Conservation (phyloP, 805 yeast genomes). For the Lipomyces spencermartinsiae region DNA sequence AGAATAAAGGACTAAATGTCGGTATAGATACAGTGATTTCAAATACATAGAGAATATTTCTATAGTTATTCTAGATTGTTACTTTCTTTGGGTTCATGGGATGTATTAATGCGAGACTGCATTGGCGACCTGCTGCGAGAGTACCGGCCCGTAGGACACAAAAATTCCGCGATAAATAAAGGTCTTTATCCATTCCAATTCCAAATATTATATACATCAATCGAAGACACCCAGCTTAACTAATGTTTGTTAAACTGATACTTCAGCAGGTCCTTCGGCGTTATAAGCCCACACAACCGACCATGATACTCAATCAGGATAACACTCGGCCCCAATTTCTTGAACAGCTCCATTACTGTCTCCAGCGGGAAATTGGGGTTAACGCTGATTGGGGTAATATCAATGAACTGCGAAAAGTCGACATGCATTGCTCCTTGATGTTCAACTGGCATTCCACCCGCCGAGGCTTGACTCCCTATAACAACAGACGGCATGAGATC, state of each 20-base stretch:
- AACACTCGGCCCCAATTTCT: constrained; percentile 78
- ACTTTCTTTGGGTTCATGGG: not conserved
- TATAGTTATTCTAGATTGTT: not conserved
- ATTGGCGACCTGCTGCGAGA: not conserved
- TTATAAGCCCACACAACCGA: constrained; percentile 68
- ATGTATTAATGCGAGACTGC: not conserved
- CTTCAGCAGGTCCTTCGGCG: constrained; percentile 80
- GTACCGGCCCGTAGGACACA: not conserved
- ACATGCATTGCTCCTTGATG: constrained; percentile 32
- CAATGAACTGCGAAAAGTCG: constrained; percentile 46
- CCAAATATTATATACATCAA: not conserved
- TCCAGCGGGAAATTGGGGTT: constrained; percentile 62
- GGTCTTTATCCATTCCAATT: not conserved
- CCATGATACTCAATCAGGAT: constrained; percentile 72
- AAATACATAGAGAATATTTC: not conserved
- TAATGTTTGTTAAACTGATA: constrained; percentile 44
- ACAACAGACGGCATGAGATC: constrained; percentile 5
- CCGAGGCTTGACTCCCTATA: constrained; percentile 2
- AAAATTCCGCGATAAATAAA: not conserved
- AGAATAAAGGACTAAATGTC: not conserved
- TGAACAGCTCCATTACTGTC: constrained; percentile 69
- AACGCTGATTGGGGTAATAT: constrained; percentile 68
- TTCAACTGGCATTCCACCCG: constrained; percentile 17
- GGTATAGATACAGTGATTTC: not conserved
- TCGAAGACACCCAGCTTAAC: not conserved